Percentiles rank a stretch among this genome's conserved stretches.
These are phyloP conservation scores for Wickerhamiella brachini DNA, from an alignment of 805 yeast species.

Conservation along the genomic window DNA sequence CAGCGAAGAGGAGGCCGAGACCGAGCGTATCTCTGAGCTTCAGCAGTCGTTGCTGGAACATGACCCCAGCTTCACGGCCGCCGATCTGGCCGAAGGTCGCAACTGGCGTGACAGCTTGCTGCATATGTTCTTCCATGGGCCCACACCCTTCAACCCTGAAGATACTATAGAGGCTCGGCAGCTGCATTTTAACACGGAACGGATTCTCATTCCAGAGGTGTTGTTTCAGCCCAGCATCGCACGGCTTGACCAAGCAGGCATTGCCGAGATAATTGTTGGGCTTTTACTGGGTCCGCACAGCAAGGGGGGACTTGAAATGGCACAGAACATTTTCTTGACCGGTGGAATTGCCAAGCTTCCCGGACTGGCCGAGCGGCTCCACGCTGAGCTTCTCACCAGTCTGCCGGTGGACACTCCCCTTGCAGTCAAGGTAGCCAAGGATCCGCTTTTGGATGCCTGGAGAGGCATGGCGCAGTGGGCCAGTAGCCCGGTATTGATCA, in stretches of 20 bases:
- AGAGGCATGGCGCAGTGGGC: slow-evolving; percentile 84
- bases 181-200: slow-evolving; percentile 77
- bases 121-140: slow-evolving; percentile 83
- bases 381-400: slow-evolving; percentile 50
- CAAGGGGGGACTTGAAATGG: slow-evolving; percentile 33
- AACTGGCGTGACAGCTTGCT: slow-evolving; percentile 74
- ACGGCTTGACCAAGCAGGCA: slow-evolving; percentile 91
- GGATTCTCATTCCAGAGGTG: slow-evolving; percentile 86
- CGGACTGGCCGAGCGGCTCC: slow-evolving; percentile 55
- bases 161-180: slow-evolving; percentile 80
- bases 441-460: slow-evolving; percentile 80
- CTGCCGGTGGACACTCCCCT: slow-evolving; percentile 57
- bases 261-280: slow-evolving; percentile 62
- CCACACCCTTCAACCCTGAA: slow-evolving; percentile 71
- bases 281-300: slow-evolving; percentile 32
- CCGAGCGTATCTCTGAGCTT: slow-evolving; percentile 26
- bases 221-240: slow-evolving; percentile 86
- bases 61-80: slow-evolving; percentile 77
- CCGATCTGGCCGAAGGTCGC: slow-evolving; percentile 61
- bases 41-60: slow-evolving; percentile 66
- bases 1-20: slow-evolving; percentile 64
- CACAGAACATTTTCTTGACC: slow-evolving; percentile 58
- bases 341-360: slow-evolving; percentile 70
- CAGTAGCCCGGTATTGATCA: slow-evolving; percentile 35
- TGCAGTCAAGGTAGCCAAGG: slow-evolving; percentile 45